Base-by-base conservation (phyloP, 768 basidiomycete genomes). In the Postia placenta region DNA sequence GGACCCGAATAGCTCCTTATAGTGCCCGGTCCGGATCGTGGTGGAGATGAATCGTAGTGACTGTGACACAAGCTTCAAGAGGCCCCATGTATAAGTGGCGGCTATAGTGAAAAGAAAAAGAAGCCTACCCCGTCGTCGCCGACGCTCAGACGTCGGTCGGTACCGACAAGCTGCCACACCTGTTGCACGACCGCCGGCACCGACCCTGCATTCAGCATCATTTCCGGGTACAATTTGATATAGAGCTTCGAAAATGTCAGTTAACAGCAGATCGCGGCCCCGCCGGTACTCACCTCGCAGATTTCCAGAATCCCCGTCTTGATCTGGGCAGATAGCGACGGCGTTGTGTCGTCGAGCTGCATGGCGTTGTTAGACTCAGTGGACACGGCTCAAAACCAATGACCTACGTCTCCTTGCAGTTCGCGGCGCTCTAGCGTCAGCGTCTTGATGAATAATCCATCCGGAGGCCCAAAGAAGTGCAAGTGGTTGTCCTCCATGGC, bases 231-330 rank as follows among this genome's bases (percentile, higher is more conserved):
- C 25, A 87, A 71, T 70, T 90, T 87, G 57, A 90, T 78, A 66
- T 84, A 92, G 30, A 92, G 71, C 84, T 89, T 51, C 14, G 5
- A 19, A 19, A 17, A 20, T 17, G 17, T 47, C 2, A 52, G 41
- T 44, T 47, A 41, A 27, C 5, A 30, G 1, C 12, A 5, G 7
- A n/a, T 5, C n/a, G 19, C 7, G 39, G 12, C 25, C 50, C 42
- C 47, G 11, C 5, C 19, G 27, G 0, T 54, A 53, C 70, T 63
- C 50, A 92, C 87, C 75, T 96, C 93, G 30, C 82, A 82, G 45
- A 95, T 88, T 67, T 97, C 94, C 37, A 96, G 80, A 42, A 97
- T 86, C 25, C 80, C 76, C 0, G 93, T 88, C 65, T 95, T 91
- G 56, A 97, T 80, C 68, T 85, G 82, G 28, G 93, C 86, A n/a